These are phyloP conservation scores for Macadamia tetraphylla DNA, from an alignment of 164 flowering plant species.

Conservation along the genomic window DNA sequence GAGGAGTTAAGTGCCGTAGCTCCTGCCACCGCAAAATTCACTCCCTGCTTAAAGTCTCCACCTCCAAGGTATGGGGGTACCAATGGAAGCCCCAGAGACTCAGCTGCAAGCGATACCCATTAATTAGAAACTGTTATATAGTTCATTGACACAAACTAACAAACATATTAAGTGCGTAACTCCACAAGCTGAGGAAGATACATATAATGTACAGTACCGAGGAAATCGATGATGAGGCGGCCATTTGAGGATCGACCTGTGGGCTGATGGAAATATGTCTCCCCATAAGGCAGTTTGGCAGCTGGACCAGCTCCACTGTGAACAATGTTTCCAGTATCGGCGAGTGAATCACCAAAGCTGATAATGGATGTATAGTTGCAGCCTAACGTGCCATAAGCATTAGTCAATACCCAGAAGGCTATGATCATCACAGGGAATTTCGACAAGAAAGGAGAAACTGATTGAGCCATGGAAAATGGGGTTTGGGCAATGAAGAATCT, in stretches of 20 bases:
- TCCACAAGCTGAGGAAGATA: neutral
- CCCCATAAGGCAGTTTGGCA: neutral
- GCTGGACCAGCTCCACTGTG: neutral
- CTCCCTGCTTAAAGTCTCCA: constrained; percentile 1
- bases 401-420: too few species aligned
- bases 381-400: too few species aligned
- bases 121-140: neutral
- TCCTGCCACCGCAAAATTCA: constrained; percentile 11
- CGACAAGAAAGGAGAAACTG: too few species aligned
- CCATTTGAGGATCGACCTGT: neutral
- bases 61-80: constrained; percentile 4
- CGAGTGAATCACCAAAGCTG: neutral
- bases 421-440: too few species aligned
- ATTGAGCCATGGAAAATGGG: too few species aligned
- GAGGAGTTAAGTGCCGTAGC: constrained; percentile 2
- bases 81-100: constrained; percentile 5
- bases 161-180: neutral
- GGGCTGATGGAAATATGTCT: neutral
- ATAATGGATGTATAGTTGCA: neutral
- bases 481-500: too few species aligned
- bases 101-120: neutral
- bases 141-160: neutral
- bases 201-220: neutral
- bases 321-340: neutral
- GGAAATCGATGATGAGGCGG: neutral